Conservation (phyloP, 306 rosid genomes). For the Myrica gale region DNA sequence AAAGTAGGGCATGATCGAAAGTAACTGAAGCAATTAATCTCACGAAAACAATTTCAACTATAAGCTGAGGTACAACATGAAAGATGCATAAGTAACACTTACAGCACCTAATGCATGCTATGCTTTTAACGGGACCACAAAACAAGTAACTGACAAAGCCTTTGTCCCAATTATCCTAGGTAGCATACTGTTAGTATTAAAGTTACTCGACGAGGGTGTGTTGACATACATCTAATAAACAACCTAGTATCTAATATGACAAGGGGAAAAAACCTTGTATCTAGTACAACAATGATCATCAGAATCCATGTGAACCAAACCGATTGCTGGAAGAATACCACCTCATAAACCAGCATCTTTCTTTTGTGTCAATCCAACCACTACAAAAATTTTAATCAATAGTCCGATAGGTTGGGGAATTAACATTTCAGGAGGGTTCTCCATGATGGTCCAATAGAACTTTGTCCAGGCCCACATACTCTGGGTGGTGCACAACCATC, state of each 20-base stretch:
- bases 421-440: not conserved
- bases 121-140: not conserved
- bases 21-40: not conserved
- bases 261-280: not conserved
- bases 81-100: constrained; percentile 1
- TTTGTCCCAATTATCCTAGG: constrained; percentile 1
- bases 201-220: not conserved
- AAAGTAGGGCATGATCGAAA: not conserved
- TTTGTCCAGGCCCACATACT: not conserved
- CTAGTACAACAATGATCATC: not conserved
- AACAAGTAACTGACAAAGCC: not conserved
- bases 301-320: not conserved
- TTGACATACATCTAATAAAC: not conserved
- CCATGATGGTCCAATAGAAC: not conserved
- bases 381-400: not conserved
- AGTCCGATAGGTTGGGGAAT: not conserved
- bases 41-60: not conserved
- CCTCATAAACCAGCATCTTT: not conserved
- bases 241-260: not conserved
- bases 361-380: not conserved
- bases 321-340: not conserved
- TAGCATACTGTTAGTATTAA: not conserved
- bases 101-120: not conserved
- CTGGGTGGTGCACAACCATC: constrained; percentile 1
- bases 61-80: constrained; percentile 2